A percentile compares a stretch with the other conserved stretches of the same genome.
phyloP scores from a whole-genome alignment of 208 protist species.

The Wallacemonas sp. region DNA sequence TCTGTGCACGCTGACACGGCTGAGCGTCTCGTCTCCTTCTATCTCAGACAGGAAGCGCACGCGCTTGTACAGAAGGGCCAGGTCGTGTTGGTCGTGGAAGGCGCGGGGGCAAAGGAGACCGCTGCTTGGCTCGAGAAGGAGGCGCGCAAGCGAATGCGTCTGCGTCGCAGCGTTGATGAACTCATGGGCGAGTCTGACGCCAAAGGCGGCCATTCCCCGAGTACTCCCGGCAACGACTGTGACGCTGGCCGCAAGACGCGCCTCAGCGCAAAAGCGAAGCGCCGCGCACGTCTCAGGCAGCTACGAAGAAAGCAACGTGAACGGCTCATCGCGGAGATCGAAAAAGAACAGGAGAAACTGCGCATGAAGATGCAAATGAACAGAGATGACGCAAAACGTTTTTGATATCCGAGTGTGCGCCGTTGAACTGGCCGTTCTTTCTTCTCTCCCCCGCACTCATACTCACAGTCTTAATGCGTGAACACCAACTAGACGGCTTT shows the following conservation, averaged over 20 bases:
- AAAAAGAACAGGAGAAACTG: constrained; percentile 77
- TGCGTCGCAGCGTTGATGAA: constrained; percentile 44
- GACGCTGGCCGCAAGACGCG: not conserved
- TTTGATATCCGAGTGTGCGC: constrained; percentile 17
- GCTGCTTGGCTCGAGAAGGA: constrained; percentile 60
- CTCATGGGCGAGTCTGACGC: constrained; percentile 24
- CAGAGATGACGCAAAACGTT: constrained; percentile 34
- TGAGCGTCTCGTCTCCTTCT: constrained; percentile 67
- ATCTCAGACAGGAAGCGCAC: constrained; percentile 67
- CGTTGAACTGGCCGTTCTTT: not conserved
- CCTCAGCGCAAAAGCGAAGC: constrained; percentile 1
- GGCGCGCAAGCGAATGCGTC: constrained; percentile 48
- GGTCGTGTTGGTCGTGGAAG: constrained; percentile 80
- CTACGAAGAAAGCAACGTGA: constrained; percentile 34
- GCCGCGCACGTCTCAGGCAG: constrained; percentile 17
- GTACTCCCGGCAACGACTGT: not conserved
- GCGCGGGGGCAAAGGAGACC: constrained; percentile 58
- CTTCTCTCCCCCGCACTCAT: constrained; percentile 9
- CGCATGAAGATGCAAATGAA: constrained; percentile 60
- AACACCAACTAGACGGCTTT: too few species aligned
- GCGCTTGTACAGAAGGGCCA: constrained; percentile 79
- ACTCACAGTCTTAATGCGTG: too few species aligned
- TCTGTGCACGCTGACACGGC: constrained; percentile 85
- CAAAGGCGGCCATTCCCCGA: not conserved
- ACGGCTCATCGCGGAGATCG: constrained; percentile 62